Evolutionary conservation across 2,329 filamentous ascomycete species (phyloP).

Genomic region (Cytospora piceicola): DNA sequence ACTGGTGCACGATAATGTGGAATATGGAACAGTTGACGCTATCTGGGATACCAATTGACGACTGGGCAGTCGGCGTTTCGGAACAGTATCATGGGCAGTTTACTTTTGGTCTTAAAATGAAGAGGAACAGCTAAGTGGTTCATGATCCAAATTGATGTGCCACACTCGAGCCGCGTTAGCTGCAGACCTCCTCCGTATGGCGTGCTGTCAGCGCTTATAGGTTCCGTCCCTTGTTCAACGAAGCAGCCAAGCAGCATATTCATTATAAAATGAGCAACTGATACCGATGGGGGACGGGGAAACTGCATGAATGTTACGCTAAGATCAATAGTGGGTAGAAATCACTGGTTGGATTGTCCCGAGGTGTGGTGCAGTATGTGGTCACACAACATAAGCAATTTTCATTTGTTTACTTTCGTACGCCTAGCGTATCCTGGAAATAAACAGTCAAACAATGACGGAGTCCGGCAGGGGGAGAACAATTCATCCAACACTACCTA

Average conservation of each 20-base stretch:
- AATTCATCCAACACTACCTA: no score
- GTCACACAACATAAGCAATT: neutral
- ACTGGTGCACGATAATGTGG: neutral
- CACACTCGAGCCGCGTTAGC: neutral
- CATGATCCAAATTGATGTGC: neutral
- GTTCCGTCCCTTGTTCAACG: neutral
- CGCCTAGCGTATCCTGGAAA: neutral
- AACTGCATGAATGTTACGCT: neutral
- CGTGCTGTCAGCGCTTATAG: neutral
- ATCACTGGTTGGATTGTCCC: no score
- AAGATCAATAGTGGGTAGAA: neutral
- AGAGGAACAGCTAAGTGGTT: no score
- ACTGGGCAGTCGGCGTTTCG: no score
- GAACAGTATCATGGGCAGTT: no score
- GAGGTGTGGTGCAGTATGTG: neutral
- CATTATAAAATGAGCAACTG: neutral
- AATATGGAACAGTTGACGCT: constrained; percentile 4
- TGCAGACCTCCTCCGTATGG: neutral
- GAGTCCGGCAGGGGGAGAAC: no score
- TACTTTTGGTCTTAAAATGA: no score
- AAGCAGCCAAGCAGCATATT: neutral
- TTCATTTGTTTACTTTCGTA: neutral
- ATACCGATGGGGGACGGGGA: neutral
- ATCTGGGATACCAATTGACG: constrained; percentile 1
- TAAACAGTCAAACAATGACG: no score